Percentiles rank a stretch among this genome's conserved stretches.
phyloP scores from a whole-genome alignment of 345 rosid species.

The Lagerstroemia speciosa region DNA sequence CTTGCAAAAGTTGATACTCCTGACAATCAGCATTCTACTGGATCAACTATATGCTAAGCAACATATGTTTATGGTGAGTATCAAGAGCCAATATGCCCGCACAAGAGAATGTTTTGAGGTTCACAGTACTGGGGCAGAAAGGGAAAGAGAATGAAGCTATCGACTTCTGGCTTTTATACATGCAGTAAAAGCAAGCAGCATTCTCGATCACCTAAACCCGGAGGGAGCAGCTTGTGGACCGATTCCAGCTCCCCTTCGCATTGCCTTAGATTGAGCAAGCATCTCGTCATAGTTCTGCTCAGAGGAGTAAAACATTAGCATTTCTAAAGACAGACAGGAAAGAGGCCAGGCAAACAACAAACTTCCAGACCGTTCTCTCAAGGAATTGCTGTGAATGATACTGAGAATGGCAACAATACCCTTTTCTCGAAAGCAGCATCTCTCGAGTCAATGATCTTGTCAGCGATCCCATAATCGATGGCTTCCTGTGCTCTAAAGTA shows the following conservation, averaged over 20 bases:
- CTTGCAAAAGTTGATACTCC: background rate
- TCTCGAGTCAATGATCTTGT: slow-evolving; percentile 53
- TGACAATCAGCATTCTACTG: background rate
- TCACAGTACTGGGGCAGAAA: background rate
- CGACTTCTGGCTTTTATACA: background rate
- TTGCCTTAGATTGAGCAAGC: slow-evolving; percentile 57
- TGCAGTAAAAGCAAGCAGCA: background rate
- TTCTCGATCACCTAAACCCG: slow-evolving; percentile 33
- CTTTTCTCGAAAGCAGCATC: slow-evolving; percentile 51
- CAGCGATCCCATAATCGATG: slow-evolving; percentile 79
- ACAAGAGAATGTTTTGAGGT: background rate
- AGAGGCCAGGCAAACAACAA: background rate
- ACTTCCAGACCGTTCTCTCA: background rate
- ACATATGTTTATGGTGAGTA: background rate
- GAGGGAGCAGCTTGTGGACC: slow-evolving; percentile 54
- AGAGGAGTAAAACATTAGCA: slow-evolving; percentile 6
- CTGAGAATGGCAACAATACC: slow-evolving; percentile 23
- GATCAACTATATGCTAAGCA: background rate
- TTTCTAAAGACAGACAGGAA: slow-evolving; percentile 6
- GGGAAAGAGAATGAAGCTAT: background rate
- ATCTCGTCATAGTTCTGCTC: slow-evolving; percentile 58
- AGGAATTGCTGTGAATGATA: background rate
- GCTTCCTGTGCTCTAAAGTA: slow-evolving; percentile 64
- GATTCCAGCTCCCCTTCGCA: slow-evolving; percentile 43
- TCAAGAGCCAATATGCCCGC: background rate